Evolutionary conservation across 306 rosid genomes (phyloP).

Genomic region (Trifolium subterraneum): DNA sequence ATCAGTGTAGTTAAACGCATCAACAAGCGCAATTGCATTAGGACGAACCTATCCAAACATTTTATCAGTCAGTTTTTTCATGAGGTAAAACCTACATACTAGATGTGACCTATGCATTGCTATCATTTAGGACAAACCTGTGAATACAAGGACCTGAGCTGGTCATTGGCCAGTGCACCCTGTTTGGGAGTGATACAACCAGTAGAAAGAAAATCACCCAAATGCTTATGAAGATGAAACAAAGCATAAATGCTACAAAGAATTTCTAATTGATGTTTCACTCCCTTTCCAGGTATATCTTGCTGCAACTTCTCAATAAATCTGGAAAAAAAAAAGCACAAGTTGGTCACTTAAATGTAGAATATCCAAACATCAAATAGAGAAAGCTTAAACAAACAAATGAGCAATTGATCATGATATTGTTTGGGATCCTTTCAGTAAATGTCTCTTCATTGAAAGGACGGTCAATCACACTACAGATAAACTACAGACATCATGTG

Average conservation of each 20-base stretch:
- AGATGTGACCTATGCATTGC: neutral
- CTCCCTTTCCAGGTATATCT: constrained; percentile 91
- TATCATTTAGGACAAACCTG: constrained; percentile 62
- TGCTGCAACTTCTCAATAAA: constrained; percentile 85
- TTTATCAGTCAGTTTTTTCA: constrained; percentile 35
- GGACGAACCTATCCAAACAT: constrained; percentile 76
- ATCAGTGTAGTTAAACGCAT: constrained; percentile 86
- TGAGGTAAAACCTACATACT: constrained; percentile 29
- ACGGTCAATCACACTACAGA: neutral
- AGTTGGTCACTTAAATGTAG: constrained; percentile 31
- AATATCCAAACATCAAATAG: constrained; percentile 11
- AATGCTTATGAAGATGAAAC: constrained; percentile 74
- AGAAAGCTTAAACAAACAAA: constrained; percentile 10
- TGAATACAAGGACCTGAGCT: constrained; percentile 78
- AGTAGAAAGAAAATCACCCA: constrained; percentile 86
- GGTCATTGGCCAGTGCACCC: constrained; percentile 82
- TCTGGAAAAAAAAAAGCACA: constrained; percentile 51
- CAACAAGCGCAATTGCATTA: constrained; percentile 81
- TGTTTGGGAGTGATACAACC: constrained; percentile 83
- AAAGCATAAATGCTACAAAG: constrained; percentile 84
- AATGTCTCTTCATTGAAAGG: constrained; percentile 11
- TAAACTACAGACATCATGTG: constrained; percentile 19
- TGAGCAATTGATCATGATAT: constrained; percentile 1
- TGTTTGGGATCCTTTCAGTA: constrained; percentile 14
- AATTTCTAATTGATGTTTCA: constrained; percentile 73